phyloP scores from a whole-genome alignment of 192 early-diverging fungal genomes.

The Chytriomyces hyalinus region DNA sequence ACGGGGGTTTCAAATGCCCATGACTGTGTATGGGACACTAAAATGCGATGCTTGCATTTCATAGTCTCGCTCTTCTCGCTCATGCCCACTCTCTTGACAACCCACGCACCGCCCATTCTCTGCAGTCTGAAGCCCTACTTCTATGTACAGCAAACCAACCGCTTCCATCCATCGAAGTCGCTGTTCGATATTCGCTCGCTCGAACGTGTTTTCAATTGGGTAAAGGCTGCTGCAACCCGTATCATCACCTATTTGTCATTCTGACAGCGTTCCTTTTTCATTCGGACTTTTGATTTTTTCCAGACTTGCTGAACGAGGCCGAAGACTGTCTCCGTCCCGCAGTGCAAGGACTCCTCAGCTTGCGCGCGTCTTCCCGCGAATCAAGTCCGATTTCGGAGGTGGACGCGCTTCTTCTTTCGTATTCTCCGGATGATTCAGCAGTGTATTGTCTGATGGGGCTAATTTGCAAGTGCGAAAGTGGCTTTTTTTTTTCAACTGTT shows the following conservation, averaged over 20 bases:
- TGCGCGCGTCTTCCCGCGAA: constrained; percentile 33
- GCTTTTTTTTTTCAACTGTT: not conserved
- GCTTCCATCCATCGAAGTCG: not conserved
- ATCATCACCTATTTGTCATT: no score
- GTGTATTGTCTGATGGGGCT: constrained; percentile 34
- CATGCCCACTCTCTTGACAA: constrained; percentile 33
- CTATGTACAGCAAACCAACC: constrained; percentile 31
- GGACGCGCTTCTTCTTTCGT: constrained; percentile 19
- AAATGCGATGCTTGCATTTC: constrained; percentile 1
- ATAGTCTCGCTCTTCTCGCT: constrained; percentile 39
- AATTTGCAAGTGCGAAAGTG: constrained; percentile 29
- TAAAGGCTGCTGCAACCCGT: no score
- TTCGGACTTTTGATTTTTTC: no score
- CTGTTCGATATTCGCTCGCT: no score
- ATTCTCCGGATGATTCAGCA: constrained; percentile 22
- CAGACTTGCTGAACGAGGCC: no score
- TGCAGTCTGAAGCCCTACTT: constrained; percentile 25
- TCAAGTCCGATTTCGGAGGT: constrained; percentile 19
- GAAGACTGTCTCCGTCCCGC: no score
- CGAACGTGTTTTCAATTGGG: no score
- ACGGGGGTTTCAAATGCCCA: no score
- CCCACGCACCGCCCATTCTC: not conserved
- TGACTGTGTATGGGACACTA: no score
- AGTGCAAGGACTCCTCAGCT: constrained; percentile 22
- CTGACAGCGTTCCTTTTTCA: no score